Evolutionary conservation across 805 yeast species (phyloP).

Genomic region (Blastobotrys americana): DNA sequence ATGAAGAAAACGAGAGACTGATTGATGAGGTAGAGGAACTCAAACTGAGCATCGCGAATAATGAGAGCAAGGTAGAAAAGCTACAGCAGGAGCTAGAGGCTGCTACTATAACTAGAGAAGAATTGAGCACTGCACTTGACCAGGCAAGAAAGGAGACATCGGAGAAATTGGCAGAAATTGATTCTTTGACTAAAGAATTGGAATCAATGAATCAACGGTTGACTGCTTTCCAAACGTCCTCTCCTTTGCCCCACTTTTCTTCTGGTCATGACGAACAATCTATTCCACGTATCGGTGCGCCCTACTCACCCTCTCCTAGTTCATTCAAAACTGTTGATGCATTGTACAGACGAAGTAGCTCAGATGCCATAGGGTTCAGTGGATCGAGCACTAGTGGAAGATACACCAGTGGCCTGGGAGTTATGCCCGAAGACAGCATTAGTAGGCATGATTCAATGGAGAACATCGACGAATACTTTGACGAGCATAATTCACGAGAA

Average conservation of each 20-base stretch:
- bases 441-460: slow-evolving; percentile 4
- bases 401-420: slow-evolving; percentile 4
- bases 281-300: slow-evolving; percentile 8
- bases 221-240: not conserved
- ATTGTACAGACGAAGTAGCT: not conserved
- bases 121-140: not conserved
- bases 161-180: not conserved
- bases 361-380: too few species aligned
- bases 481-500: not conserved
- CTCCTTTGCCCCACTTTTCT: not conserved
- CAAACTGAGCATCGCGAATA: not conserved
- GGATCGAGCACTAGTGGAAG: not conserved
- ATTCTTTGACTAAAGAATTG: not conserved
- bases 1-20: slow-evolving; percentile 11
- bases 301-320: slow-evolving; percentile 17
- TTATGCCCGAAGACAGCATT: slow-evolving; percentile 4
- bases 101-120: slow-evolving; percentile 4
- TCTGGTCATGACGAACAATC: not conserved
- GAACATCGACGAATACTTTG: not conserved
- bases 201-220: not conserved
- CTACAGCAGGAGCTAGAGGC: not conserved
- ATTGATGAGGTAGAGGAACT: slow-evolving; percentile 1
- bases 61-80: not conserved
- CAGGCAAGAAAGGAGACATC: not conserved
- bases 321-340: slow-evolving; percentile 4